Conservation (phyloP, 306 rosid genomes). For the Ammopiptanthus mongolicus region DNA sequence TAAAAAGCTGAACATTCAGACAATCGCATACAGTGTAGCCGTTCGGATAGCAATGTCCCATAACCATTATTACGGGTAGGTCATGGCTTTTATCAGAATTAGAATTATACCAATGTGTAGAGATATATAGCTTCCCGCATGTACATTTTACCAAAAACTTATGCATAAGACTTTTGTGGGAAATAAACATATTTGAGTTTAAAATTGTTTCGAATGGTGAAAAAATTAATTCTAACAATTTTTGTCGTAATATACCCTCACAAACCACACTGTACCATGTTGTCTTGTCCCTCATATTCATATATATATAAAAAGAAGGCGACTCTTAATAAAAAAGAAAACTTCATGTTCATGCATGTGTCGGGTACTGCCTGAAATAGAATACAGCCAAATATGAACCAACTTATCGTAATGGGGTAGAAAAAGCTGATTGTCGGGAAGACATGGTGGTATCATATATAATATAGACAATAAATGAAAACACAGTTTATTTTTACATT, state of each 20-base stretch:
- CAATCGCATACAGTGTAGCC: background rate
- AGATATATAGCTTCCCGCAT: background rate
- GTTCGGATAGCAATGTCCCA: background rate
- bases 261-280: background rate
- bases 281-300: background rate
- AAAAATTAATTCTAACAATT: background rate
- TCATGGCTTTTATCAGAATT: background rate
- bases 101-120: background rate
- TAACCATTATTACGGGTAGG: background rate
- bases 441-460: constrained; percentile 11
- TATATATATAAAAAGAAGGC: constrained; percentile 4
- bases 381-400: constrained; percentile 20
- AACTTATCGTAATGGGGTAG: constrained; percentile 9
- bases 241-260: background rate
- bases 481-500: background rate
- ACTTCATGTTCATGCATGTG: constrained; percentile 30
- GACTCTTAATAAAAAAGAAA: background rate
- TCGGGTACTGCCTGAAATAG: constrained; percentile 14
- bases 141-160: background rate
- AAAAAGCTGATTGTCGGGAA: background rate
- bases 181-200: background rate
- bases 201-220: background rate
- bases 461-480: constrained; percentile 12
- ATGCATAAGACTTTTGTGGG: background rate
- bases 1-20: background rate